Evolutionary conservation across 768 basidiomycete genomes (phyloP), one percentile per base, ranked within the genome.

Genomic region (Boletus huronensis): DNA sequence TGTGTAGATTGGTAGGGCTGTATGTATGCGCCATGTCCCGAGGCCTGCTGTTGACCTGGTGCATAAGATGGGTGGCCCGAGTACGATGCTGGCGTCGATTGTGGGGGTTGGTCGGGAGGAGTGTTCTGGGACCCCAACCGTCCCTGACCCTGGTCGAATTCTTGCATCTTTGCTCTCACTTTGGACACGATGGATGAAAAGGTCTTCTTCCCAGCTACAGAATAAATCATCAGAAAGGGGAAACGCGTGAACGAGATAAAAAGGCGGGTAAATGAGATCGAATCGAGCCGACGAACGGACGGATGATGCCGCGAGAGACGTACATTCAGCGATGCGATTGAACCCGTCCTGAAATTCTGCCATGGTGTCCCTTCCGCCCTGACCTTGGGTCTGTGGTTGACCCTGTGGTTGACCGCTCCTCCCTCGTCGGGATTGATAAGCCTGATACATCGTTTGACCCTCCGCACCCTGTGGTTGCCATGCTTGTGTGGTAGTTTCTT

Each of bases 101-200:
- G 50, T 28, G 28, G 25, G 8, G 23, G 3, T 34, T 60, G 58
- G 8, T 42, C 26, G 3, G 53, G 41, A 34, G 45, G 40, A 5
- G 34, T 28, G 16, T 34, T 50, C 55, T 64, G 60, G 10, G 58
- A 44, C 25, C 63, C 55, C 7, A 58, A 52, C 50, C 59, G 38
- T 26, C 65, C 62, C 42, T 68, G 62, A 16, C 66, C 65, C 62
- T 84, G 82, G 36, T 92, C 90, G 57, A 83, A 83, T 62, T 92
- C 91, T 63, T 88, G 85, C 54, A 92, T 83, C 79, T 92, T 93
- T 6, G 88, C 83, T 65, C 83, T 91, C 44, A 91, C 88, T 67
- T 87, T 92, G 32, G 82, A 82, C 38, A 92, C 77, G 26, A 93
- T 67, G 9, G 74, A 79, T 44, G 79, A 83, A 68, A 93, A 81